Percentiles rank a stretch among this genome's conserved stretches.
These are phyloP conservation scores for Pecoramyces ruminantium DNA, from an alignment of 192 early-diverging fungal genomes.

Conservation along the genomic window DNA sequence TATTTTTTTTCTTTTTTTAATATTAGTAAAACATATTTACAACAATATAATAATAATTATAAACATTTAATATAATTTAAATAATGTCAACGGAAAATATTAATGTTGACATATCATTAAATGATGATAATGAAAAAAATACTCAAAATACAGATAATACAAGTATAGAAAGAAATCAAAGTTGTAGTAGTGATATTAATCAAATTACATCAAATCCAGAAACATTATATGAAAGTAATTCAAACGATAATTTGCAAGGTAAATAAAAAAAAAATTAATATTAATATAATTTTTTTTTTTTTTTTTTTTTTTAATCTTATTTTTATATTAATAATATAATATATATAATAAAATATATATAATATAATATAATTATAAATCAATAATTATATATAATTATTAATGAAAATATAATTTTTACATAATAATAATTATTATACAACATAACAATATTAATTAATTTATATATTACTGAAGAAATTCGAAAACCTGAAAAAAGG, in stretches of 20 bases:
- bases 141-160: not conserved
- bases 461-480: not conserved
- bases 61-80: too few relatives aligned
- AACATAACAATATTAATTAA: too few relatives aligned
- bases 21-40: too few relatives aligned
- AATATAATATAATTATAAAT: too few relatives aligned
- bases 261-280: not conserved
- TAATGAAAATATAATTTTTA: too few relatives aligned
- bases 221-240: not conserved
- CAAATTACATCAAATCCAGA: not conserved
- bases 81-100: not conserved
- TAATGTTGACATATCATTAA: not conserved
- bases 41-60: too few relatives aligned
- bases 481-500: not conserved
- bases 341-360: too few relatives aligned
- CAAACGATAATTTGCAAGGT: not conserved
- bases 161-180: not conserved
- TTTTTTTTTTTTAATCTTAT: not conserved
- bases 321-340: too few relatives aligned
- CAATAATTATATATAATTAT: too few relatives aligned
- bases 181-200: not conserved
- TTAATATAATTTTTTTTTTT: not conserved
- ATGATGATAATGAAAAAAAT: not conserved
- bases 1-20: too few relatives aligned
- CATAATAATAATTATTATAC: too few relatives aligned